Base-by-base conservation (phyloP, 495 filamentous ascomycete genomes). In the Astrocystis sublimbata region DNA sequence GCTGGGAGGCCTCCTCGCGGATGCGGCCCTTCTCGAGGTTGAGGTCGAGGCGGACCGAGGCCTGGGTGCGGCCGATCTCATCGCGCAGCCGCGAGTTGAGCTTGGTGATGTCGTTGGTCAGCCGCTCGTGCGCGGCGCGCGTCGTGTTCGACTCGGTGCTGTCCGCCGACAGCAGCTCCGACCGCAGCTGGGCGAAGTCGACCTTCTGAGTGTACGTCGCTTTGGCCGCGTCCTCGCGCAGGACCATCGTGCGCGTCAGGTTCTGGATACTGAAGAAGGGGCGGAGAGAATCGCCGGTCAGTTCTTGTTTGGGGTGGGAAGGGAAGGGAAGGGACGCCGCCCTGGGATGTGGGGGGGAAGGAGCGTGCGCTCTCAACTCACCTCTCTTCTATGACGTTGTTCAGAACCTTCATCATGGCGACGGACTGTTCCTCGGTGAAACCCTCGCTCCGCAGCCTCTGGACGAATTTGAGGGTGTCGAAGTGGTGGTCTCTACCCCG, bases 181-280 rank as follows among this genome's bases (percentile, higher is more conserved):
- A 93, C 71, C 94, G 92, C 19, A 98, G 86, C 80, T 98, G 97
- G n/a, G 94, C 92, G 68, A 99, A 98, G 78, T 99, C 94, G 58
- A 99, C 96, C 76, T 98, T 98, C 71, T 98, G 96, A 0, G 92
- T 96, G 77, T 99, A 99, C 2, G 92, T 96, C 6, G 91, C 88
- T 62, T 88, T 88, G 62, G 89, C 89, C 42, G 89, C 86, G 63
- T 92, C 96, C 77, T 98, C 96, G 69, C 91, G 90, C n/a, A 96
- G 83, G 3, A 99, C 96, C 96, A 99, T 98, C 10, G 94, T 98
- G 58, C 94, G 89, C 0, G 96, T 98, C 21, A 99, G 79, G 79
- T 99, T 98, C 72, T 97, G 96, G 61, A 99, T 97, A 65, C 91
- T 89, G 66, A n/a, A n/a, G n/a, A n/a, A n/a, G 2, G 15, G 26